Evolutionary conservation across 2,329 filamentous ascomycete genomes (phyloP).

Genomic region (Fusarium decemcellulare): DNA sequence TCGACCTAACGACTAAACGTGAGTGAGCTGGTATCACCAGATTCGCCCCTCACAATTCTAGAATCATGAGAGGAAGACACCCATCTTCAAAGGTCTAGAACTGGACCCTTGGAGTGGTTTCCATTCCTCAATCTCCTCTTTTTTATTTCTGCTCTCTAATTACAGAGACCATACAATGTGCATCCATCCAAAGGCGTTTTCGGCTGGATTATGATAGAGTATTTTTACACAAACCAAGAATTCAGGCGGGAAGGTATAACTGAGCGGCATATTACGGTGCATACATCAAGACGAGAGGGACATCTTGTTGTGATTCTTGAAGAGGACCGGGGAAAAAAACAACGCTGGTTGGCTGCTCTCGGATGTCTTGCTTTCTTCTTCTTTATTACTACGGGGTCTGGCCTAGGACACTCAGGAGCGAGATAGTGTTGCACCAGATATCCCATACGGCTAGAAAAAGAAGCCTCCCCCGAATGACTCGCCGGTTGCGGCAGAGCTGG

Average conservation of each 20-base stretch:
- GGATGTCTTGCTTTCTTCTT: conserved; percentile 29
- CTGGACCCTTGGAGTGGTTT: conserved; percentile 8
- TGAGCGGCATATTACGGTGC: conserved; percentile 42
- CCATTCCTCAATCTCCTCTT: conserved; percentile 23
- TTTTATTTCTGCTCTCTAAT: conserved; percentile 34
- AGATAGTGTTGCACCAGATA: conserved; percentile 31
- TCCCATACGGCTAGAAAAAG: conserved; percentile 29
- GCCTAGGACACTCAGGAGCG: conserved; percentile 17
- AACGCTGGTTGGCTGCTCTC: conserved; percentile 25
- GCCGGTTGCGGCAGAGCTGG: conserved; percentile 30
- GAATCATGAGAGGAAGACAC: conserved; percentile 32
- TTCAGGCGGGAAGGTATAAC: conserved; percentile 37
- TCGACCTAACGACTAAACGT: not conserved
- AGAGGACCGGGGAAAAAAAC: conserved; percentile 29
- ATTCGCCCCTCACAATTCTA: not conserved
- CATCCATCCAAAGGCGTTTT: conserved; percentile 51
- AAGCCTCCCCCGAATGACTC: conserved; percentile 32
- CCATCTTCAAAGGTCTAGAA: conserved; percentile 9
- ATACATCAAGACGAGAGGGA: conserved; percentile 34
- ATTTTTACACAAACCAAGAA: conserved; percentile 42
- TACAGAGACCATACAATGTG: conserved; percentile 35
- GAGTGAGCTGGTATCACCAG: conserved; percentile 1
- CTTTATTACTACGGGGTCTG: conserved; percentile 13
- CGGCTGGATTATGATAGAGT: conserved; percentile 51
- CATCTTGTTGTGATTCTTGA: conserved; percentile 28